Conservation (phyloP, 495 filamentous ascomycete species). For the Rostrohypoxylon terebratum region DNA sequence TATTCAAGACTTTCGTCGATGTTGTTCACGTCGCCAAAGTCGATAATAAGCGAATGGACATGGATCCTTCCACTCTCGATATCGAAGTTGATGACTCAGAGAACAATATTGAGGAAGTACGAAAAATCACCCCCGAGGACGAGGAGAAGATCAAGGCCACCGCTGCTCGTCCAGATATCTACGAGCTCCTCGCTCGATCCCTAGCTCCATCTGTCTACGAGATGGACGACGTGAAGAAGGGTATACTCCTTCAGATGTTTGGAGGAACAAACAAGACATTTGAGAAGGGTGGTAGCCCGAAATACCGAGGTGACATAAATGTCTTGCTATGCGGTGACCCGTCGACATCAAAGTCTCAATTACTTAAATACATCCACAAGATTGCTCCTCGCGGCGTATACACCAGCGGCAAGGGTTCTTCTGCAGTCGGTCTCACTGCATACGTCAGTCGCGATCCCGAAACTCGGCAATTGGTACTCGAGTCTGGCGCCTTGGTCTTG, state of each 20-base stretch:
- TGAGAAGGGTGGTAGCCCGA: constrained; percentile 93
- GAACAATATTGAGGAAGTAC: constrained; percentile 80
- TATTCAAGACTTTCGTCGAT: constrained; percentile 99
- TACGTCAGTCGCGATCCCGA: constrained; percentile 97
- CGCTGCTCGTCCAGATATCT: constrained; percentile 85
- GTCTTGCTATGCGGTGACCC: constrained; percentile 96
- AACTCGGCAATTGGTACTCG: constrained; percentile 93
- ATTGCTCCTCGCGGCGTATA: constrained; percentile 98
- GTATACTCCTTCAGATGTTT: constrained; percentile 94
- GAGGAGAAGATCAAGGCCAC: constrained; percentile 88
- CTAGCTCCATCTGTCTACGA: constrained; percentile 96
- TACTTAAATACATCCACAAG: constrained; percentile 94
- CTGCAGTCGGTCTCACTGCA: constrained; percentile 97
- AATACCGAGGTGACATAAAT: constrained; percentile 97
- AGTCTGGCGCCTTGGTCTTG: constrained; percentile 93
- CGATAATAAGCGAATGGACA: constrained; percentile 91
- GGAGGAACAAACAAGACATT: constrained; percentile 99
- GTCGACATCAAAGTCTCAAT: constrained; percentile 94
- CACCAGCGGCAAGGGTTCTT: constrained; percentile 96
- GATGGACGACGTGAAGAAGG: constrained; percentile 99
- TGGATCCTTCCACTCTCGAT: constrained; percentile 86
- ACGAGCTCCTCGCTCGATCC: constrained; percentile 91
- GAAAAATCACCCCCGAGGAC: constrained; percentile 90
- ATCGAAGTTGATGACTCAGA: constrained; percentile 80
- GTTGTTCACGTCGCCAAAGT: constrained; percentile 96